Evolutionary conservation across 106 monocot species (phyloP), one percentile per base, ranked within the genome.

Genomic region (Allium fistulosum): DNA sequence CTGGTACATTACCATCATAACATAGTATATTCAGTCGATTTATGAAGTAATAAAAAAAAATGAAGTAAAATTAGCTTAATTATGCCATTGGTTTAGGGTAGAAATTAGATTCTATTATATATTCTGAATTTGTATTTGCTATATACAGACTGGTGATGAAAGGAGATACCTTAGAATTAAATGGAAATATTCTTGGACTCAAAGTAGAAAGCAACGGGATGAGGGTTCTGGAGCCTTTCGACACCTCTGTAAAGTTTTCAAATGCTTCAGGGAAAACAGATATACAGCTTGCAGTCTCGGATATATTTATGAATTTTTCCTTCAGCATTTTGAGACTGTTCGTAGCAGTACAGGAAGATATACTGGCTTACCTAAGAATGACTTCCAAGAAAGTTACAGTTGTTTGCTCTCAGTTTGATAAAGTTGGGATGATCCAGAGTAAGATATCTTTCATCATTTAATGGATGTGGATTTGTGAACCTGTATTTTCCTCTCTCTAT

Each of bases 161-260:
- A 71, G 92, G 82, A 62, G 83, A 85, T 12, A 82, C 74, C 68
- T 75, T 83, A 46, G 93, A 93, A 58, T 77, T 90, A 65, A 80
- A 69, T 77, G 99, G 90, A 74, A 81, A 87, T 63, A 71, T 87
- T 17, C 82, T 85, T 75, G 99, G 87, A 57, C 74, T 93, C 37
- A 90, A 83, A 68, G 80, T 99, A 72, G 99, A 99, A 75, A 90
- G 92, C 71, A 90, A 93, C 59, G 93, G 93, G 58, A 90, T 99
- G 68, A 90, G 80, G 58, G 84, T 99, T 71, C 71, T 99, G 46
- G 99, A 99, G 79, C 99, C 99, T 60, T 93, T 93, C 74, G 90
- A 92, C 60, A 74, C 80, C 18, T 68, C 59, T 59, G 51, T 93
- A 48, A 90, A 93, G 62, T 87, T 93, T 48, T 93, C 99, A 51